Evolutionary conservation across 768 basidiomycete species (phyloP), one percentile per base, ranked within the genome.

Genomic region (Pleurotus tuoliensis): DNA sequence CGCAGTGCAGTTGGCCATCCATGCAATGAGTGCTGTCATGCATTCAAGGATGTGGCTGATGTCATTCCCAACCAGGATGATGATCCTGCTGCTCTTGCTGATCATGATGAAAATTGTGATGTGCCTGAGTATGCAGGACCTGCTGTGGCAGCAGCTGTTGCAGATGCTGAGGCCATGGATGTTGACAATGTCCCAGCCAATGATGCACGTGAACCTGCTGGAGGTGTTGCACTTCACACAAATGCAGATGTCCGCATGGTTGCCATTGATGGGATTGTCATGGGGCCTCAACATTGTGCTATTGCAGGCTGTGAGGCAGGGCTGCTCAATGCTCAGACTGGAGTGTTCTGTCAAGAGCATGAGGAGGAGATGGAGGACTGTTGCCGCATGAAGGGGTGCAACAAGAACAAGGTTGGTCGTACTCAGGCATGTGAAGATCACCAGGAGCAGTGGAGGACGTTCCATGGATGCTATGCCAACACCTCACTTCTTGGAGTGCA

Each of bases 221-320:
- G 20, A 20, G 20, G 20, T 44, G 41, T 44, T 47, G 16, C 46
- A 20, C 46, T 47, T 7, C 16, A 47, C 24, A 16, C 16, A 20
- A 16, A 15, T 16, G 56, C 47, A 37, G 24, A 24, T 22, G 55
- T 59, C 22, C 6, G 37, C 20, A 54, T 60, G 59, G 41, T 57
- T 47, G 59, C 58, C 41, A 43, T 60, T 20, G 59, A 60, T 60
- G 59, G 57, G 5, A 57, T 60, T 60, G 59, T 60, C 30, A 55
- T 60, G 57, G 50, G 56, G 27, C 59, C 50, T 6, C 18, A 30
- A 20, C 59, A 60, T 20, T 60, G 59, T 60, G 59, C 57, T 8
- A 27, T 52, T 46, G 56, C 52, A 20, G 44, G 40, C 6, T 57
- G 59, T 52, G 41, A 47, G 15, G 11, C 13, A 5, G 41, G 39